Evolutionary conservation across 2,329 filamentous ascomycete genomes (phyloP), one percentile per base, ranked within the genome.

Genomic region (Cladophialophora carrionii): DNA sequence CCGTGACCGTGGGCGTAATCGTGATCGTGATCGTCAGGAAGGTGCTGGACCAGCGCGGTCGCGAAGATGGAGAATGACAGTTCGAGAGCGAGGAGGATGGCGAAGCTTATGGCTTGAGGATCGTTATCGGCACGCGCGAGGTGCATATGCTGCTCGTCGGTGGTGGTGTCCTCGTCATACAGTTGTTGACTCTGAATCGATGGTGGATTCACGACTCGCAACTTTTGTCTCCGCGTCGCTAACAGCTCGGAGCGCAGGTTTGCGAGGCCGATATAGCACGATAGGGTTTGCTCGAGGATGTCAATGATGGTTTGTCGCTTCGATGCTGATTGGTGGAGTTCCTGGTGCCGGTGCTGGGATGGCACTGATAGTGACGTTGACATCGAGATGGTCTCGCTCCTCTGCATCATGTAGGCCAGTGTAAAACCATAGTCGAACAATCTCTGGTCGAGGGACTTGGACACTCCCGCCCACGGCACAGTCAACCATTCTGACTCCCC

Each of bases 361-460:
- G 34, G 14, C 12, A 4, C 12, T 17, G 34, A 17, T 0, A 5
- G 10, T 17, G 34, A 41, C 0, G n/a, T n/a, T 20, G 37, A 41
- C 14, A 6, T 41, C 1, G 37, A 43, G 37, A 17, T 26, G 9
- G 41, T 12, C 3, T 58, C 56, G n/a, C 37, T 53, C 34, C 20
- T 34, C 14, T 58, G 41, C 12, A 54, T 31, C 22, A 62, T 6
- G n/a, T 37, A 54, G 5, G 55, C 26, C 9, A 66, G 37, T 14
- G 29, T 14, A 20, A 66, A 63, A 5, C 64, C 64, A 49, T 63
- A 57, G 49, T 66, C 64, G 32, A 54, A 59, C 17, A 60, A 14
- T 41, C 51, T 46, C 32, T 66, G 64, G 10, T 66, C 60, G 4
- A 63, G 14, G 41, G 26, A 46, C 51, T 66, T 66, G 14, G 34